phyloP scores from a whole-genome alignment of 169 alveolate species.

The Cryptosporidium felis region DNA sequence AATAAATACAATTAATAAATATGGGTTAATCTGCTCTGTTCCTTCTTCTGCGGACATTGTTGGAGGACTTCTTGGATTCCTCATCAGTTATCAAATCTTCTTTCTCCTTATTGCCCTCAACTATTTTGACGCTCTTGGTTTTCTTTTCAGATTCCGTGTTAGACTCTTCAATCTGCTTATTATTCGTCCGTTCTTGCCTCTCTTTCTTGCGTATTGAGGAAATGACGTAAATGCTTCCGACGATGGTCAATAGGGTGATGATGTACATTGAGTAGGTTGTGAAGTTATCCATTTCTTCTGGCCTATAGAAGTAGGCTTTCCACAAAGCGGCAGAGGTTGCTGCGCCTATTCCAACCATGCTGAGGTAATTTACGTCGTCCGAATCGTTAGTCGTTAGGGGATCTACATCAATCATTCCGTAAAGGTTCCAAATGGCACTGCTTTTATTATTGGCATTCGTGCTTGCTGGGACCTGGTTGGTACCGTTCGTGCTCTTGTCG shows the following conservation, averaged over 20 bases:
- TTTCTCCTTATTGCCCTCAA: neutral
- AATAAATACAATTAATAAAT: no score
- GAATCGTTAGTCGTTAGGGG: slow-evolving; percentile 23
- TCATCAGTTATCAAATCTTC: neutral
- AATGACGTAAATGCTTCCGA: slow-evolving; percentile 46
- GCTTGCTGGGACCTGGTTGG: no score
- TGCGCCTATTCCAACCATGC: slow-evolving; percentile 71
- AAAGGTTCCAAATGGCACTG: slow-evolving; percentile 52
- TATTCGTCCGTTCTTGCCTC: neutral
- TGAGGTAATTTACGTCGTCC: slow-evolving; percentile 44
- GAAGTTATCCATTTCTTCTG: slow-evolving; percentile 68
- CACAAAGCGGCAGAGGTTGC: slow-evolving; percentile 70
- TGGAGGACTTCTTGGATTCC: neutral
- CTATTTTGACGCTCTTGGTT: no score
- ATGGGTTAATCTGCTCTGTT: slow-evolving; percentile 39
- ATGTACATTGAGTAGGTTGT: slow-evolving; percentile 67
- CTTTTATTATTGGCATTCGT: neutral
- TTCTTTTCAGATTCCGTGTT: no score
- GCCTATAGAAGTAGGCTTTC: slow-evolving; percentile 64
- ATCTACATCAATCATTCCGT: slow-evolving; percentile 51
- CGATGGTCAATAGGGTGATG: slow-evolving; percentile 47
- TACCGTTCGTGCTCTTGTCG: no score
- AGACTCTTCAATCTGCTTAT: neutral
- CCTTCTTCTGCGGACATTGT: slow-evolving; percentile 44
- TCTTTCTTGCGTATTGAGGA: slow-evolving; percentile 46